A percentile compares a stretch with the other conserved stretches of the same genome.
These are phyloP conservation scores for Hortaea sp. DNA, from an alignment of 2,329 filamentous ascomycete genomes.

Conservation along the genomic window DNA sequence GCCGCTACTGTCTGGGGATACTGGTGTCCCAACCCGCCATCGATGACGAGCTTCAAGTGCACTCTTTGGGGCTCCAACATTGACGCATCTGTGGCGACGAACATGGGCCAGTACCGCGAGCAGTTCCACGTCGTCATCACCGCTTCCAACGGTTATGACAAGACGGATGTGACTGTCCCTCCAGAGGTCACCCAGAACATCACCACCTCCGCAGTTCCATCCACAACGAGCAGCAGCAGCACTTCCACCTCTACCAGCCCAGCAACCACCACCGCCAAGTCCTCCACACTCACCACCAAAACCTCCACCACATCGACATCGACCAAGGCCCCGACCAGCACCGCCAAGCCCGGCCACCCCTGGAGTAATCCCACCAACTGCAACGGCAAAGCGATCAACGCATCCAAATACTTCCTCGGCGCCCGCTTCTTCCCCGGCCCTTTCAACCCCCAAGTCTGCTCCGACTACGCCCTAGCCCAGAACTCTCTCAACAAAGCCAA, in stretches of 20 bases:
- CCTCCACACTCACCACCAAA: neutral
- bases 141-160: conserved; percentile 20
- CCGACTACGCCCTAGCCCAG: conserved; percentile 14
- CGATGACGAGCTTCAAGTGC: conserved; percentile 31
- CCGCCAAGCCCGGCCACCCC: neutral
- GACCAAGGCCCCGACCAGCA: neutral
- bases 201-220: neutral
- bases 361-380: conserved; percentile 8
- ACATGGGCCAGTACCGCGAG: conserved; percentile 18
- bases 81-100: conserved; percentile 18
- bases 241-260: neutral
- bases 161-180: conserved; percentile 12
- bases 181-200: conserved; percentile 6
- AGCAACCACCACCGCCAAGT: neutral
- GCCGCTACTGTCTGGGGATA: conserved; percentile 12
- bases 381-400: conserved; percentile 10
- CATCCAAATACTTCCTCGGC: conserved; percentile 13
- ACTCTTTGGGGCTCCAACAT: conserved; percentile 29
- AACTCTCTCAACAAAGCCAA: conserved; percentile 9
- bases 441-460: conserved; percentile 19
- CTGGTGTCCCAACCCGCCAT: conserved; percentile 27
- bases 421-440: conserved; percentile 20
- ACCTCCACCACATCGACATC: neutral
- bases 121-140: conserved; percentile 22
- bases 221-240: neutral